Evolutionary conservation across 441 rosid species (phyloP).

Genomic region (Arabidopsis hybrid): DNA sequence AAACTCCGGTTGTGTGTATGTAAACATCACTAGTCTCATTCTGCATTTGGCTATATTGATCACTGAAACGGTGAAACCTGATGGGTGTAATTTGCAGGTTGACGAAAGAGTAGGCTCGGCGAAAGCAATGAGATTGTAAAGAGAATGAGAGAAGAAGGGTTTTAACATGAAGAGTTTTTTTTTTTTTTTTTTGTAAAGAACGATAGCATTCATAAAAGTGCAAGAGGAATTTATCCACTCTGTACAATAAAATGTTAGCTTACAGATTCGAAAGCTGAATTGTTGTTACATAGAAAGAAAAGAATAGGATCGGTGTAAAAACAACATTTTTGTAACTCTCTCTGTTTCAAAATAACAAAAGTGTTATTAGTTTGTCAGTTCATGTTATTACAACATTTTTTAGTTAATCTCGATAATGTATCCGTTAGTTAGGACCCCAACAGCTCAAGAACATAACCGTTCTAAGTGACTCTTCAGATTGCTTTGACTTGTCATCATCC

Average conservation of each 20-base stretch:
- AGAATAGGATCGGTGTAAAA: constrained; percentile 33
- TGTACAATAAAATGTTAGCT: constrained; percentile 39
- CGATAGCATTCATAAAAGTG: constrained; percentile 40
- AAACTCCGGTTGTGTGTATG: background rate
- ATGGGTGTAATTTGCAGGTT: constrained; percentile 54
- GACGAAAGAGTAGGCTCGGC: constrained; percentile 61
- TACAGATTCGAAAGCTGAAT: constrained; percentile 32
- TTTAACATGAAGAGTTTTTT: constrained; percentile 34
- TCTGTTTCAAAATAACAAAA: constrained; percentile 20
- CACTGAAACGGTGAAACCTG: background rate
- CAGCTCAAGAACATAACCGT: constrained; percentile 64
- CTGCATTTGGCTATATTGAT: constrained; percentile 4
- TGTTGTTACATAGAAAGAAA: constrained; percentile 34
- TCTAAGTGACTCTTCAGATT: constrained; percentile 56
- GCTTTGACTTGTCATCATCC: constrained; percentile 6
- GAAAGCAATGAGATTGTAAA: constrained; percentile 84
- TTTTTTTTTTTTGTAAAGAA: constrained; percentile 43
- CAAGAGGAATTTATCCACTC: constrained; percentile 23
- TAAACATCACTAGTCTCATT: background rate
- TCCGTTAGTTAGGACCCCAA: constrained; percentile 49
- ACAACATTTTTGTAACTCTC: constrained; percentile 13
- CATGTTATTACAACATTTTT: background rate
- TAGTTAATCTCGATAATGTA: no score
- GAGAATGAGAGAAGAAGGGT: constrained; percentile 7
- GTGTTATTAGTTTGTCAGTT: constrained; percentile 15